A percentile compares a stretch with the other conserved stretches of the same genome.
Conservation (phyloP, 2,329 filamentous ascomycete genomes). For the Truncatella angustata region DNA sequence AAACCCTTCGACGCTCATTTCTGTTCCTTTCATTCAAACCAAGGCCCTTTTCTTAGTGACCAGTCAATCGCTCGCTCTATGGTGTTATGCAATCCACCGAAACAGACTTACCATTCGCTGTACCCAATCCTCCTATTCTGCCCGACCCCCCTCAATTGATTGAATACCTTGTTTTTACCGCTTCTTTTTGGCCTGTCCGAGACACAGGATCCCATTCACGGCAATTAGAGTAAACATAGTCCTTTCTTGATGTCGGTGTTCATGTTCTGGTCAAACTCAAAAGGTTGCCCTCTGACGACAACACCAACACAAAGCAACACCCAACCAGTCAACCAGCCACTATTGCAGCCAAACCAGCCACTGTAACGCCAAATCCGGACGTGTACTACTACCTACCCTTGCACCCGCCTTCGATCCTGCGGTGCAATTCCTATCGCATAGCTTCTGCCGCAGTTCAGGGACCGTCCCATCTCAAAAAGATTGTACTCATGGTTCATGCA, state of each 20-base stretch:
- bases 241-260: too few species aligned
- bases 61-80: background rate
- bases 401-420: conserved; percentile 5
- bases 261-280: background rate
- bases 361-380: background rate
- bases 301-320: background rate
- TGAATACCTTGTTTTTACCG: too few species aligned
- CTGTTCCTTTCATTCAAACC: background rate
- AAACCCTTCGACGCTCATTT: background rate
- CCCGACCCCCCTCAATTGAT: too few species aligned
- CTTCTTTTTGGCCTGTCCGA: background rate
- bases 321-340: background rate
- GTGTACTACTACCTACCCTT: background rate
- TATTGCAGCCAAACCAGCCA: background rate
- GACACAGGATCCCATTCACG: background rate
- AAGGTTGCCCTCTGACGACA: background rate
- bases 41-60: background rate
- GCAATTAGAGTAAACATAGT: too few species aligned
- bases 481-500: conserved; percentile 10
- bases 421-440: background rate
- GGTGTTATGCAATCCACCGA: too few species aligned
- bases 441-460: background rate
- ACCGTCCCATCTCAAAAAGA: background rate
- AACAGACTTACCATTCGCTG: background rate
- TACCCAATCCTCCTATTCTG: too few species aligned